A percentile compares a stretch with the other conserved stretches of the same genome.
phyloP scores from a whole-genome alignment of 2,329 filamentous ascomycete species.

The Penicillium concentricum region DNA sequence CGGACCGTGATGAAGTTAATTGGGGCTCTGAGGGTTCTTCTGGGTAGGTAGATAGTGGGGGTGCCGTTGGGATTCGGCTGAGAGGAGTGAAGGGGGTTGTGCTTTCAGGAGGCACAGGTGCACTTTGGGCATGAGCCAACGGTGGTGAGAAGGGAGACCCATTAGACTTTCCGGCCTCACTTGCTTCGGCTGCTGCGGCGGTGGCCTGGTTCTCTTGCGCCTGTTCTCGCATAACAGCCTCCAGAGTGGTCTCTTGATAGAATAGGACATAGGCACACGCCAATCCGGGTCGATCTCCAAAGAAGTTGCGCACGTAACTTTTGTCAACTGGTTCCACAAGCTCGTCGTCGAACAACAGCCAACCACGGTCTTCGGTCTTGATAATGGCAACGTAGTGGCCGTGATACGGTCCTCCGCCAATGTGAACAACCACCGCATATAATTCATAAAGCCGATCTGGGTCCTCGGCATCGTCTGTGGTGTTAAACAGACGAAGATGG shows the following conservation, averaged over 20 bases:
- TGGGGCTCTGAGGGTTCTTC: slow-evolving; percentile 33
- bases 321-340: slow-evolving; percentile 98
- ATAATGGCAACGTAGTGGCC: slow-evolving; percentile 97
- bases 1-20: slow-evolving; percentile 4
- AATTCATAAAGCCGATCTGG: slow-evolving; percentile 93
- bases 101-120: slow-evolving; percentile 38
- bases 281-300: slow-evolving; percentile 85
- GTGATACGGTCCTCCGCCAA: slow-evolving; percentile 93
- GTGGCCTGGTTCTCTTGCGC: slow-evolving; percentile 67
- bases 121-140: slow-evolving; percentile 41
- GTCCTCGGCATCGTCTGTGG: slow-evolving; percentile 90
- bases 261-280: slow-evolving; percentile 97
- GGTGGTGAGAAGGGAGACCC: slow-evolving; percentile 32
- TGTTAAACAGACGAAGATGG: slow-evolving; percentile 94
- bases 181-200: slow-evolving; percentile 50
- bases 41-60: slow-evolving; percentile 48
- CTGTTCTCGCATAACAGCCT: slow-evolving; percentile 72
- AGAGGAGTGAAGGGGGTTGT: slow-evolving; percentile 35
- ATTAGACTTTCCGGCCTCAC: slow-evolving; percentile 34
- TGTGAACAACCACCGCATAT: slow-evolving; percentile 96
- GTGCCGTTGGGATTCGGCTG: slow-evolving; percentile 42
- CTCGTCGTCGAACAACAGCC: slow-evolving; percentile 96
- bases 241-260: slow-evolving; percentile 84
- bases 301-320: slow-evolving; percentile 93
- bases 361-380: slow-evolving; percentile 93